Percentiles rank a stretch among this genome's conserved stretches.
These are phyloP conservation scores for Yamadazyma kitorensis DNA, from an alignment of 805 yeast species.

Conservation along the genomic window DNA sequence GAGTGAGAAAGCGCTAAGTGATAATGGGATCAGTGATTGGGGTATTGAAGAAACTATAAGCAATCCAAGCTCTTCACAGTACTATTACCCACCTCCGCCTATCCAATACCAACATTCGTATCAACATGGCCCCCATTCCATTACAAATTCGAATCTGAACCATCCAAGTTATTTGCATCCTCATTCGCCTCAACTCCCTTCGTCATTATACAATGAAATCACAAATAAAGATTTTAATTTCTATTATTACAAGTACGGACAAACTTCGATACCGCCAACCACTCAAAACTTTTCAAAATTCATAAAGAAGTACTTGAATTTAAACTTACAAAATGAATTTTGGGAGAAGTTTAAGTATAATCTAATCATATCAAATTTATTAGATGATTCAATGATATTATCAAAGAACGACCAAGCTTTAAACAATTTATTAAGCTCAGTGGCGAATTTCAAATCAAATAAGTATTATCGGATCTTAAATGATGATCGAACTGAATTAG, in stretches of 20 bases:
- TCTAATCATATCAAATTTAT: constrained; percentile 33
- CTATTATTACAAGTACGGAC: constrained; percentile 8
- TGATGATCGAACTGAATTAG: constrained; percentile 22
- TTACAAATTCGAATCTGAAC: no score
- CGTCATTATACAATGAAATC: no score
- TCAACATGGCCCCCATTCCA: no score
- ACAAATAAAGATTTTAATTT: constrained; percentile 5
- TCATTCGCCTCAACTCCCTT: no score
- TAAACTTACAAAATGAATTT: constrained; percentile 16
- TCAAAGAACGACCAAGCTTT: constrained; percentile 40
- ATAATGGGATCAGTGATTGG: constrained; percentile 29
- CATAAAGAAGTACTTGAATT: constrained; percentile 26
- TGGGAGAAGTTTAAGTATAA: constrained; percentile 43
- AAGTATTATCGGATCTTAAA: constrained; percentile 11
- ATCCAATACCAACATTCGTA: constrained; percentile 1
- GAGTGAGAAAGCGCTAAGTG: constrained; percentile 1
- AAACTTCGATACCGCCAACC: constrained; percentile 13
- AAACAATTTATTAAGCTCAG: constrained; percentile 12
- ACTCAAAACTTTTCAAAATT: constrained; percentile 22
- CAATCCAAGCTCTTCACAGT: constrained; percentile 2
- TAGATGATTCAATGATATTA: constrained; percentile 41
- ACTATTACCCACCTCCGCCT: constrained; percentile 2
- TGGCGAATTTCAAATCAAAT: not conserved
- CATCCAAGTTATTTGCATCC: no score
- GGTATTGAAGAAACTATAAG: constrained; percentile 27